Conservation (phyloP, 176 grass and related monocot genomes). For the Oryza coarctata region DNA sequence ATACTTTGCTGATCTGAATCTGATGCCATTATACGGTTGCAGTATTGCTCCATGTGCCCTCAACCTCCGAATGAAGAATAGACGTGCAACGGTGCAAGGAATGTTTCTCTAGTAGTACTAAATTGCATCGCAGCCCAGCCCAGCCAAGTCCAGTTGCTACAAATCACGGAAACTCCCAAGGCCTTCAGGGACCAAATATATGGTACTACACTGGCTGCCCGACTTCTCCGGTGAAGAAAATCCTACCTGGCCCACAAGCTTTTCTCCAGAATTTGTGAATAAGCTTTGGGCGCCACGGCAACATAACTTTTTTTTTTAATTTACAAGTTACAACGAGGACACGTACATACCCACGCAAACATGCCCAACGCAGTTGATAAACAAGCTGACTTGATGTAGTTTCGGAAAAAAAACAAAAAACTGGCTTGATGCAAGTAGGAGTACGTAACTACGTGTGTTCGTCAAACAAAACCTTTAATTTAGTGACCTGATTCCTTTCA, state of each 20-base stretch:
- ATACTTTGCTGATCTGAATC: background rate
- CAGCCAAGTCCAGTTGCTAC: background rate
- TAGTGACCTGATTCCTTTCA: background rate
- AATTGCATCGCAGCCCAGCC: background rate
- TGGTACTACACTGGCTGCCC: background rate
- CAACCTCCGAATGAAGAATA: background rate
- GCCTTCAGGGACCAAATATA: background rate
- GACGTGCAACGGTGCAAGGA: background rate
- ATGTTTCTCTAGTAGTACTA: background rate
- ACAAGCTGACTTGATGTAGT: background rate
- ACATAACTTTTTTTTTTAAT: too few relatives aligned
- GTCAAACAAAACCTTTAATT: background rate
- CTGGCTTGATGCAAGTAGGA: too few relatives aligned
- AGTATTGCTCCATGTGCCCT: background rate
- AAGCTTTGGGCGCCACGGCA: too few relatives aligned
- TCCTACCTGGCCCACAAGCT: background rate
- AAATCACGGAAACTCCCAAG: background rate
- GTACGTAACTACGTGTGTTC: background rate
- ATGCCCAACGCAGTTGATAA: background rate
- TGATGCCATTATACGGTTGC: background rate
- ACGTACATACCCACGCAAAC: background rate
- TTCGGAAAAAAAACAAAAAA: too few relatives aligned
- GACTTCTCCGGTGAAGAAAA: background rate
- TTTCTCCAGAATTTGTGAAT: background rate
- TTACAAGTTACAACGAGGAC: too few relatives aligned